A percentile compares a stretch with the other conserved stretches of the same genome.
phyloP scores from a whole-genome alignment of 1,284 basidiomycete species.

The Boletus semigastroideus region DNA sequence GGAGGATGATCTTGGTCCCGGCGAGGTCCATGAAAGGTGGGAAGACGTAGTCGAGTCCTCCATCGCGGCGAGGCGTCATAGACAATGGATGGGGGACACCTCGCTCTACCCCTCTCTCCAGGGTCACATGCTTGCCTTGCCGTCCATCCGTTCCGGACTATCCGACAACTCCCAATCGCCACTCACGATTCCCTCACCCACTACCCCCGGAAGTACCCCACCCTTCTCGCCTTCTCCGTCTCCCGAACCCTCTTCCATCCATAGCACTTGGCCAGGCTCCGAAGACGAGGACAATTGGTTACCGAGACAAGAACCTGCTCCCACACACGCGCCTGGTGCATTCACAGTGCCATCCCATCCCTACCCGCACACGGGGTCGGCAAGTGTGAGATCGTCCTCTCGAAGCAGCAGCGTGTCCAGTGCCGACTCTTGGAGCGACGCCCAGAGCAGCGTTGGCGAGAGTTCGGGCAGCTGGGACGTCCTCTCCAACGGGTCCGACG shows the following conservation, averaged over 20 bases:
- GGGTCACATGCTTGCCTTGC: constrained; percentile 16
- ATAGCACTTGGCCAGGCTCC: constrained; percentile 4
- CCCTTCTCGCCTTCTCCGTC: constrained; percentile 19
- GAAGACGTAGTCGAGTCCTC: constrained; percentile 12
- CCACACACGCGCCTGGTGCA: background rate
- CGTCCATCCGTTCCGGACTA: constrained; percentile 27
- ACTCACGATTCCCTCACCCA: constrained; percentile 24
- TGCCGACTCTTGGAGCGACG: constrained; percentile 31
- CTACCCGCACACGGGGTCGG: background rate
- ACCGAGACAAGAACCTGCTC: background rate
- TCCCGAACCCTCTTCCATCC: constrained; percentile 5
- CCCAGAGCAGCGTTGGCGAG: constrained; percentile 19
- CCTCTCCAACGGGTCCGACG: constrained; percentile 21
- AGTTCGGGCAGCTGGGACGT: constrained; percentile 24
- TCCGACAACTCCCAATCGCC: constrained; percentile 31
- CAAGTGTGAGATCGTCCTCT: background rate
- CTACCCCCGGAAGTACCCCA: constrained; percentile 11
- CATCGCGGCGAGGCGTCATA: constrained; percentile 2
- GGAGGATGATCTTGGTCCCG: background rate
- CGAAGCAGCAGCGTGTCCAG: constrained; percentile 16
- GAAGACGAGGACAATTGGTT: constrained; percentile 19
- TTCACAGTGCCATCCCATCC: background rate
- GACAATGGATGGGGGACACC: background rate
- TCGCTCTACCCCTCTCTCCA: constrained; percentile 4
- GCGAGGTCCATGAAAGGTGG: constrained; percentile 8